Conservation (phyloP, 1,284 basidiomycete species). For the Puccinia coronata region DNA sequence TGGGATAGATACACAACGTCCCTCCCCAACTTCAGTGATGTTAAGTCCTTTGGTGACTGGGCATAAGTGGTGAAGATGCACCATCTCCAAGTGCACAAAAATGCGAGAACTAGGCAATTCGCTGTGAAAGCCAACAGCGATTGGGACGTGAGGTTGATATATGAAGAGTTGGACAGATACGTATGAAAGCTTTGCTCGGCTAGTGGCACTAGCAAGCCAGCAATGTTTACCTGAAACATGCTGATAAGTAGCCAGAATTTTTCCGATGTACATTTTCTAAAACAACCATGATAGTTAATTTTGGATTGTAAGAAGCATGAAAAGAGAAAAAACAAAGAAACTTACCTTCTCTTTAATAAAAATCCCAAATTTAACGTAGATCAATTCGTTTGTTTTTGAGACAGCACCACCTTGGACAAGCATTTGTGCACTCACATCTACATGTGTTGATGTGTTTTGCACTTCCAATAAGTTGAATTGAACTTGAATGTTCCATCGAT, state of each 20-base stretch:
- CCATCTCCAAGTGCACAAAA: not conserved
- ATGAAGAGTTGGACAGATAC: not conserved
- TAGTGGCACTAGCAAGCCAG: not conserved
- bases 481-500: constrained; percentile 28
- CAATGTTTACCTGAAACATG: constrained; percentile 15
- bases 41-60: too few relatives aligned
- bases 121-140: not conserved
- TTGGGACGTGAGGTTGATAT: not conserved
- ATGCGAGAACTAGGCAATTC: not conserved
- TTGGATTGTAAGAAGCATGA: not conserved
- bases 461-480: constrained; percentile 1
- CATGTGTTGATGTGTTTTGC: not conserved
- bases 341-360: not conserved
- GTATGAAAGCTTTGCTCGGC: not conserved
- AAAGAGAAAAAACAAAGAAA: not conserved
- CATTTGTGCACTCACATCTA: not conserved
- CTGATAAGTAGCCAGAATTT: not conserved
- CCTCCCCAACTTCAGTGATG: too few relatives aligned
- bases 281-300: too few relatives aligned
- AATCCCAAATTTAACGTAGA: not conserved
- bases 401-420: not conserved
- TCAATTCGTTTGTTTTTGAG: not conserved
- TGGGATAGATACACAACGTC: too few relatives aligned
- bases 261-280: constrained; percentile 14
- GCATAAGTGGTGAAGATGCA: too few relatives aligned